These are phyloP conservation scores for Erythrophleum ivorense DNA, from an alignment of 331 rosid species.

Conservation along the genomic window DNA sequence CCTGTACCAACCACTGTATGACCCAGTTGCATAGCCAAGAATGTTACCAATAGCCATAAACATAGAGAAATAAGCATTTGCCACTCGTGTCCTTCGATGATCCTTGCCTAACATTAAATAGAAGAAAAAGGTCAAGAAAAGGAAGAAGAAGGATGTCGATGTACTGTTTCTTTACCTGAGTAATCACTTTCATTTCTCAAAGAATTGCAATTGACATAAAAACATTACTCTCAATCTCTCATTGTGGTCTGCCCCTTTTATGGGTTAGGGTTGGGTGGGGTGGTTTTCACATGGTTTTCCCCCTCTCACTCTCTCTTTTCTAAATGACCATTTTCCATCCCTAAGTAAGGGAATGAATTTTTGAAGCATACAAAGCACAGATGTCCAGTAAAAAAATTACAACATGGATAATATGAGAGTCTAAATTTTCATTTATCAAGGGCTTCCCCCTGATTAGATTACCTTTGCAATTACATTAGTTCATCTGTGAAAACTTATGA, in stretches of 20 bases:
- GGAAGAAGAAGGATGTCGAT: slow-evolving; percentile 34
- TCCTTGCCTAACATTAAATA: slow-evolving; percentile 73
- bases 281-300: background rate
- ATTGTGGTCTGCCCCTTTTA: background rate
- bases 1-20: slow-evolving; percentile 91
- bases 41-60: slow-evolving; percentile 94
- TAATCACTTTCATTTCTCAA: slow-evolving; percentile 32
- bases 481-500: background rate
- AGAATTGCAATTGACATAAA: slow-evolving; percentile 27
- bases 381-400: background rate
- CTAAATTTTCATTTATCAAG: background rate
- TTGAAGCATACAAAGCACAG: background rate
- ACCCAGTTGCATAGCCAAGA: slow-evolving; percentile 93
- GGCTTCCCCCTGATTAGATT: background rate
- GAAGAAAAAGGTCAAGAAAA: slow-evolving; percentile 36
- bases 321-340: slow-evolving; percentile 15
- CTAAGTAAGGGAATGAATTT: background rate
- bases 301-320: background rate
- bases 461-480: background rate
- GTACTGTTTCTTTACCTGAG: slow-evolving; percentile 27
- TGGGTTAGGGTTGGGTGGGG: too few relatives aligned
- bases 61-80: slow-evolving; percentile 96
- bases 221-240: background rate
- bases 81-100: slow-evolving; percentile 90
- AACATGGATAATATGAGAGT: background rate